Evolutionary conservation across 257 asterid genomes (phyloP), one percentile per base, ranked within the genome.

Genomic region (Leonotis leonurus): DNA sequence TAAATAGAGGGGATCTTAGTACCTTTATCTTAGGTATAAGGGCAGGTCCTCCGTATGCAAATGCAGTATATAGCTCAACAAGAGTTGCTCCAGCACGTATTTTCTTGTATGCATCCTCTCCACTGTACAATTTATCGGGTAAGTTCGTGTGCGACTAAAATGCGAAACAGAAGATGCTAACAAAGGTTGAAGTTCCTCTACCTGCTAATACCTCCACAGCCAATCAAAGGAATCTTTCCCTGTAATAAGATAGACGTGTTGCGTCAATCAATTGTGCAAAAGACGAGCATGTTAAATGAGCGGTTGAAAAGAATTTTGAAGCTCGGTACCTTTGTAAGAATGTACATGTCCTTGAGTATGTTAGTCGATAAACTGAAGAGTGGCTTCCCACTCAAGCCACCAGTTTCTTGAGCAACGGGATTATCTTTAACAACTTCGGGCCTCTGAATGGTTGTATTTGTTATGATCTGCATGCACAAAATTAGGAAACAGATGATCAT

Each of bases 191-290:
- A 67, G 30, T 52, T 39, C 49, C 18, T 37, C 61, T 78, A 92
- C 99, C 97, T 85, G 95, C 96, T 81, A 65, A 92, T 53, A 63
- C 99, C 97, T 68, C 99, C 99, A 63, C 94, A 83, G 68, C 99
- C 97, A 51, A 90, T 77, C 69, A 90, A 66, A 64, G 95, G 92
- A 75, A 90, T 83, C 71, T 78, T 85, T 55, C 97, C 97, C 97
- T 92, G 67, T 35, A 51, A 39, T 13, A 55, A 70, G 66, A 56
- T 27, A 55, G 2, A 39, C 6, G 25, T 16, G 39, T 25, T 56
- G 56, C 62, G 51, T 40, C 21, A 62, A 60, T 36, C 30, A 24
- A 50, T 56, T 36, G 40, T 10, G 27, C 16, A 14, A 41, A 22
- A 25, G 33, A 27, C 33, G 33, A 27, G 33, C 33, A 18, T 33